phyloP scores from a whole-genome alignment of 2,329 filamentous ascomycete species.

The Zasmidium cellare region DNA sequence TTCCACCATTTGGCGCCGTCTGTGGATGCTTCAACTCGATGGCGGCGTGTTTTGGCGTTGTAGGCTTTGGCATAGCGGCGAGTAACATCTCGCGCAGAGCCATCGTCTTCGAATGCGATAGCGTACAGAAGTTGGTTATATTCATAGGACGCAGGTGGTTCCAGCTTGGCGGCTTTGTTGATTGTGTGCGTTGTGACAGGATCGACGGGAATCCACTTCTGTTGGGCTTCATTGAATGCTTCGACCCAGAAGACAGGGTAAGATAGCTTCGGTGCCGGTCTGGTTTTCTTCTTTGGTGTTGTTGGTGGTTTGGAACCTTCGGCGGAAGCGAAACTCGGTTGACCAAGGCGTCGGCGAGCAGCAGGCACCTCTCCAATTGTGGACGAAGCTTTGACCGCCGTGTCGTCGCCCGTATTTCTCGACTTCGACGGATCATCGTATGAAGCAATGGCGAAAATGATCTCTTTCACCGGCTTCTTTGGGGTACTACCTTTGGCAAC shows the following conservation, averaged over 20 bases:
- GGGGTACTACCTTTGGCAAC: slow-evolving; percentile 47
- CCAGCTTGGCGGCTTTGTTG: slow-evolving; percentile 72
- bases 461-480: slow-evolving; percentile 38
- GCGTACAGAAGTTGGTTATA: slow-evolving; percentile 81
- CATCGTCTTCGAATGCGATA: slow-evolving; percentile 80
- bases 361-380: slow-evolving; percentile 29
- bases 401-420: slow-evolving; percentile 22
- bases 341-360: slow-evolving; percentile 34
- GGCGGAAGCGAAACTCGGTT: slow-evolving; percentile 26
- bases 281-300: slow-evolving; percentile 34
- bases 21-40: slow-evolving; percentile 70
- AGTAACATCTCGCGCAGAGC: slow-evolving; percentile 79
- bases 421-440: slow-evolving; percentile 1
- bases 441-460: slow-evolving; percentile 35
- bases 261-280: slow-evolving; percentile 64
- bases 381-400: slow-evolving; percentile 19
- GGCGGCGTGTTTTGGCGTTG: slow-evolving; percentile 82
- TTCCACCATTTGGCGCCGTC: slow-evolving; percentile 59
- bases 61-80: slow-evolving; percentile 83
- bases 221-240: slow-evolving; percentile 77
- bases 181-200: slow-evolving; percentile 78
- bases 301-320: slow-evolving; percentile 7
- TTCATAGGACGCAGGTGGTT: slow-evolving; percentile 76
- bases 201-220: slow-evolving; percentile 91
- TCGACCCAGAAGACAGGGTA: slow-evolving; percentile 95